Conservation (phyloP, 2,329 filamentous ascomycete species). For the Botrytis porri region DNA sequence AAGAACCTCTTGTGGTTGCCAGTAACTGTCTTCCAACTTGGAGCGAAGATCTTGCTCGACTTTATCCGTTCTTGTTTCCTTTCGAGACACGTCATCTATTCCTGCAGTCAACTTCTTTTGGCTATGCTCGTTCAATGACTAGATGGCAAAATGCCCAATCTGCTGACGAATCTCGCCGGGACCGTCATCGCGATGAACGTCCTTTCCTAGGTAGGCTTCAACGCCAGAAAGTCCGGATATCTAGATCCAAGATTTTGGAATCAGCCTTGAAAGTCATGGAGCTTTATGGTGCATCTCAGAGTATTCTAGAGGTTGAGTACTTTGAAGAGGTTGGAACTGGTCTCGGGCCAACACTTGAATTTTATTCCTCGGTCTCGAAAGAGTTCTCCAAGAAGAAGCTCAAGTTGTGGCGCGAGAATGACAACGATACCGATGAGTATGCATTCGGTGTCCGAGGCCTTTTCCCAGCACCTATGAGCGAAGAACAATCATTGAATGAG, state of each 20-base stretch:
- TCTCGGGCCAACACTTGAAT: slow-evolving; percentile 90
- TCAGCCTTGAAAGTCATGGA: slow-evolving; percentile 99
- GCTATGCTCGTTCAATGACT: slow-evolving; percentile 95
- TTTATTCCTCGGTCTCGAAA: slow-evolving; percentile 95
- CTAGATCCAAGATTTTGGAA: slow-evolving; percentile 88
- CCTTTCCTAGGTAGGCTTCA: slow-evolving; percentile 89
- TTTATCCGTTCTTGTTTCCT: slow-evolving; percentile 96
- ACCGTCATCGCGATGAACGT: slow-evolving; percentile 80
- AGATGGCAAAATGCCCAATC: slow-evolving; percentile 93
- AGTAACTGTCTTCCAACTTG: slow-evolving; percentile 94
- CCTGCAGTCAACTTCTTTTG: slow-evolving; percentile 95
- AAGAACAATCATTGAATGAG: slow-evolving; percentile 68
- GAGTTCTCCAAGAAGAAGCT: slow-evolving; percentile 98
- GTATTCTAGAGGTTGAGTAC: slow-evolving; percentile 94
- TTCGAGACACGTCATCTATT: slow-evolving; percentile 97
- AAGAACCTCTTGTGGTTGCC: slow-evolving; percentile 94
- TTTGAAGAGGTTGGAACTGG: slow-evolving; percentile 98
- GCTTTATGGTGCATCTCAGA: slow-evolving; percentile 93
- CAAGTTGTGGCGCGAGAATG: slow-evolving; percentile 92
- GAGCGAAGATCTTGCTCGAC: slow-evolving; percentile 89
- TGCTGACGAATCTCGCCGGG: slow-evolving; percentile 74
- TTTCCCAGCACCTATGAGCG: slow-evolving; percentile 87
- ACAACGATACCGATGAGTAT: slow-evolving; percentile 72
- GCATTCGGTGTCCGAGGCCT: slow-evolving; percentile 81
- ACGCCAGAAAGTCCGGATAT: slow-evolving; percentile 97